phyloP scores from a whole-genome alignment of 1,284 basidiomycete genomes.

The Trichosporon sp. region DNA sequence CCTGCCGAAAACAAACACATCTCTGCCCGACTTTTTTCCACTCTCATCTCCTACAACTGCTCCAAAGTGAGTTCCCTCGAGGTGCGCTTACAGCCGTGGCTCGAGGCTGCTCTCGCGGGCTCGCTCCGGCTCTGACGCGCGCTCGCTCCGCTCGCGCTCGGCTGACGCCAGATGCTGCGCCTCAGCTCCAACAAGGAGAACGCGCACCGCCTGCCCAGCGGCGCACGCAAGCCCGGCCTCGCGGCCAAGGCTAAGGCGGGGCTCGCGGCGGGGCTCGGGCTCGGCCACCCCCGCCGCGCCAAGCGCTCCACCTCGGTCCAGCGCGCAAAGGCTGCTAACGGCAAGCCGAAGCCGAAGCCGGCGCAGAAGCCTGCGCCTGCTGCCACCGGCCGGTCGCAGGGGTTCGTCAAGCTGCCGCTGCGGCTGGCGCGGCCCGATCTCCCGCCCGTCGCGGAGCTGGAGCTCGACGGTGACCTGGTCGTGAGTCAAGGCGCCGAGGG shows the following conservation, averaged over 20 bases:
- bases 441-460: conserved; percentile 5
- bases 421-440: conserved; percentile 6
- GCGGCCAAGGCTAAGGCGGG: conserved; percentile 4
- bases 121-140: too few relatives aligned
- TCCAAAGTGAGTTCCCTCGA: not conserved
- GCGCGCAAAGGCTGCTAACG: conserved; percentile 21
- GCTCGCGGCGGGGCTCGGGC: not conserved
- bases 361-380: not conserved
- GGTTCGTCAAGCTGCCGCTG: conserved; percentile 4
- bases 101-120: too few relatives aligned
- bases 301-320: conserved; percentile 20
- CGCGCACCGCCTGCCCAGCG: conserved; percentile 14
- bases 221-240: not conserved
- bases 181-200: conserved; percentile 31
- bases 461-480: conserved; percentile 10
- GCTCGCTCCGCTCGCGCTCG: not conserved
- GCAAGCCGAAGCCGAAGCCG: not conserved
- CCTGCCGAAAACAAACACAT: not conserved
- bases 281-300: not conserved
- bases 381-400: too few relatives aligned
- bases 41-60: not conserved
- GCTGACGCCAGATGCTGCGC: conserved; percentile 6
- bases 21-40: not conserved
- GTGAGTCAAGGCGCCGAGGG: conserved; percentile 26
- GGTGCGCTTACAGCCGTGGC: too few relatives aligned